Base-by-base conservation (phyloP, 148 eudicot genomes). In the Dysphania ambrosioides region DNA sequence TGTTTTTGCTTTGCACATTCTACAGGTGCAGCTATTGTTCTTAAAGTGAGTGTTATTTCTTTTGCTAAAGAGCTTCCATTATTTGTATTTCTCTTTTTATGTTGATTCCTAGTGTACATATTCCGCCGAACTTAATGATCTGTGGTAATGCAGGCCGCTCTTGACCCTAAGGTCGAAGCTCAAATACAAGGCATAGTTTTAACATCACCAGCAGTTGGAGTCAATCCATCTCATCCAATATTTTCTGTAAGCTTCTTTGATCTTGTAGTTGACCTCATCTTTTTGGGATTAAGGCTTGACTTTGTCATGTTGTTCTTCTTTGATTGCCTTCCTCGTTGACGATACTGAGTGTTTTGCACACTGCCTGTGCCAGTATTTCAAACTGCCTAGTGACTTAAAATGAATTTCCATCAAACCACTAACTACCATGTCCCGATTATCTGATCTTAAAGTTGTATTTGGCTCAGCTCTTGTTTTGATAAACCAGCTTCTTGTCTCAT, bases 1-100 rank as follows among this genome's bases (percentile, higher is more conserved):
- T 89, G 89, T 78, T 93, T 93, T 78, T 88, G 90, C 82, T 87
- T 93, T 83, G 98, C 91, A 63, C 98, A 93, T 80, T 93, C 98
- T 8, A 93, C 96, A 56, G 98, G 98, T 63, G 98, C 82, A 77
- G 97, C 98, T 41, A 89, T 93, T 62, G 68, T 87, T 47, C 87
- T 93, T 66, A 80, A 80, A 58, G 82, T 80, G 59, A 67, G 78
- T 29, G 19, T 29, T 63, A 16, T 24, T 47, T 27, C 63, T 11
- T 5, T 5, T 4, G 5, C 13, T 41, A 47, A 47, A 13, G 21
- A 21, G n/a, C 13, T 27, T 49, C 71, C 26, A 8, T 47, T 2
- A n/a, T 40, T 60, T 24, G 13, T 2, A n/a, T 40, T 60, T 24
- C n/a, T 51, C 18, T 58, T 7, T 18, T 27, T 16, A 13, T 47